Base-by-base conservation (phyloP, 768 basidiomycete species). In the Lactarius tabidus region DNA sequence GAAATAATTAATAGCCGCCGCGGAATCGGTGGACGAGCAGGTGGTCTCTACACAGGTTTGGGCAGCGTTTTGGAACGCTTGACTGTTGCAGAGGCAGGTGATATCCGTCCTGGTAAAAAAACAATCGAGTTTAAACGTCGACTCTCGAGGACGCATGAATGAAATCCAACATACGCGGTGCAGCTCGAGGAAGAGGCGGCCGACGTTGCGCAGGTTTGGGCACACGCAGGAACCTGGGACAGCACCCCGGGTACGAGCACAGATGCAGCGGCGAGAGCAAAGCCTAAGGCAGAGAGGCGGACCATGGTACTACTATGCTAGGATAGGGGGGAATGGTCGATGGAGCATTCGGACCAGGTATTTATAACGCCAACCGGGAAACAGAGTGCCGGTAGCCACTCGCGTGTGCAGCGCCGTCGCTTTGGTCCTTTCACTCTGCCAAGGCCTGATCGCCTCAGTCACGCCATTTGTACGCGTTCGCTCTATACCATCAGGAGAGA, bases 181-280 rank as follows among this genome's bases (percentile, higher is more conserved):
- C 62, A 63, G 36, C 45, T n/a, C 4, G 43, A 18, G 29, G 3
- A 17, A 48, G 51, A 29, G 8, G 18, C 38, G 1, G 9, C 17
- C 2, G 53, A 4, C 38, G 10, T 5, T 18, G 28, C 38, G 18
- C 63, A 64, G 2, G 57, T 4, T 28, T 1, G 29, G 9, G 36
- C 36, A 39, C 63, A 64, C 23, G 35, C 35, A 7, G 57, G 48
- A 9, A 29, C 15, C 51, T 64, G 63, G 38, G 57, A 23, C 18
- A 20, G 31, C 29, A 20, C 57, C 10, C 33, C 23, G 1, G 38
- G 23, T 9, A 63, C 12, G 23, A 57, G 29, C n/a, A 59, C 38
- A 59, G 36, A 55, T 14, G 31, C 29, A 20, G 51, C 26, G n/a
- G 17, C n/a, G 38, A 58, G 48, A 3, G 38, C 17, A 28, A 59